These are phyloP conservation scores for Pelargonium australe DNA, from an alignment of 441 rosid genomes.

Conservation along the genomic window DNA sequence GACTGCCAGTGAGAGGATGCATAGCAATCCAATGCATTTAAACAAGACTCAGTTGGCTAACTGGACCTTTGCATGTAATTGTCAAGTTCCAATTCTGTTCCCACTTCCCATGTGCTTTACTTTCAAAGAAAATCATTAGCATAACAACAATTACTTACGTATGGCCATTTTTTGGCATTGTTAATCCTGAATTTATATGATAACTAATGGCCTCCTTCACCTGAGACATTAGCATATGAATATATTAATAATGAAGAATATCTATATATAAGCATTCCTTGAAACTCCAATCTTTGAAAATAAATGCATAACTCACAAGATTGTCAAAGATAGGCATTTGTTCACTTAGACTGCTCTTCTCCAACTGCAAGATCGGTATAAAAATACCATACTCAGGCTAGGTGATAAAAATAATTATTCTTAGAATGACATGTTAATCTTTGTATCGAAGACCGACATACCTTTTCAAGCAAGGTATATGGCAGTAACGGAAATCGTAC, in stretches of 20 bases:
- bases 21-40: neutral
- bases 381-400: neutral
- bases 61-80: neutral
- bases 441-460: slow-evolving; percentile 23
- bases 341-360: slow-evolving; percentile 51
- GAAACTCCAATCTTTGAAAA: slow-evolving; percentile 1
- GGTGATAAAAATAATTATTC: slow-evolving; percentile 1
- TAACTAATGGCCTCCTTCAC: slow-evolving; percentile 53
- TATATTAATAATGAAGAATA: slow-evolving; percentile 12
- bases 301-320: slow-evolving; percentile 51
- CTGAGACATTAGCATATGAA: slow-evolving; percentile 31
- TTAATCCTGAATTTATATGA: slow-evolving; percentile 33
- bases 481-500: slow-evolving; percentile 88
- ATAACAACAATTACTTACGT: slow-evolving; percentile 39
- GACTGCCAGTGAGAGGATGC: neutral
- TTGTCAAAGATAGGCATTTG: slow-evolving; percentile 33
- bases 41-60: neutral
- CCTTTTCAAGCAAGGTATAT: slow-evolving; percentile 61
- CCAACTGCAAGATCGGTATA: slow-evolving; percentile 53
- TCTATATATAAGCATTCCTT: neutral
- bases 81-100: neutral
- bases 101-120: neutral
- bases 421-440: slow-evolving; percentile 11
- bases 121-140: slow-evolving; percentile 1
- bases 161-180: slow-evolving; percentile 38